Base-by-base conservation (phyloP, 345 rosid species). In the Eutrema heterophyllum region DNA sequence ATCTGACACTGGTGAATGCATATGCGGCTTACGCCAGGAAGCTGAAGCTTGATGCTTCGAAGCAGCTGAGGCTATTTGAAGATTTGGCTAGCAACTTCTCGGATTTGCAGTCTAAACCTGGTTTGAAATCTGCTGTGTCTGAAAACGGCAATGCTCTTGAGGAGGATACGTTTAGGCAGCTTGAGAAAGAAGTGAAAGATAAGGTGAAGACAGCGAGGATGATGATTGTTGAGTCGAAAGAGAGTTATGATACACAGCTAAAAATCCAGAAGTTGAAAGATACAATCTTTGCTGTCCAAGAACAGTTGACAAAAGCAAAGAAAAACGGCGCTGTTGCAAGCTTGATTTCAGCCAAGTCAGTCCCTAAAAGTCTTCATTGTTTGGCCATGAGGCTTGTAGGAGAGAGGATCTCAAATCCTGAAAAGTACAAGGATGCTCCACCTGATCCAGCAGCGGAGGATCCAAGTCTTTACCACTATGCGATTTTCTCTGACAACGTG, bases 11-110 rank as follows among this genome's bases (percentile, higher is more conserved):
- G 4, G 91, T 88, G 48, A 90, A 86, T 70, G 93, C 98, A 0
- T 93, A 93, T 53, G 97, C 98, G 0, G 85, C 97, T 35, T 93
- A 88, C 81, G 98, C 98, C n/a, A 83, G 98, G 74, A 90, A 87
- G 86, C 87, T 93, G 2, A 93, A 93, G 89, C 85, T 93, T 38
- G 98, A 93, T 54, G 88, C 85, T 36, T 87, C 95, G 0, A 87
- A 83, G 77, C 98, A 93, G 72, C 73, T 93, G 30, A 85, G 80
- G 51, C 79, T 84, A 61, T 93, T 93, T 26, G 90, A 88, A 70
- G 97, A 93, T 76, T 78, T 93, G 60, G 90, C 84, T 18, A 81
- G 73, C 53, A 88, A 88, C 80, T 86, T 93, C 77, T 75, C 90
- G 0, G 94, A 88, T 67, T 75, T 92, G 18, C 67, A 85, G 1